Percentiles rank a stretch among this genome's conserved stretches.
Conservation (phyloP, 345 rosid genomes). For the Lumnitzera racemosa region DNA sequence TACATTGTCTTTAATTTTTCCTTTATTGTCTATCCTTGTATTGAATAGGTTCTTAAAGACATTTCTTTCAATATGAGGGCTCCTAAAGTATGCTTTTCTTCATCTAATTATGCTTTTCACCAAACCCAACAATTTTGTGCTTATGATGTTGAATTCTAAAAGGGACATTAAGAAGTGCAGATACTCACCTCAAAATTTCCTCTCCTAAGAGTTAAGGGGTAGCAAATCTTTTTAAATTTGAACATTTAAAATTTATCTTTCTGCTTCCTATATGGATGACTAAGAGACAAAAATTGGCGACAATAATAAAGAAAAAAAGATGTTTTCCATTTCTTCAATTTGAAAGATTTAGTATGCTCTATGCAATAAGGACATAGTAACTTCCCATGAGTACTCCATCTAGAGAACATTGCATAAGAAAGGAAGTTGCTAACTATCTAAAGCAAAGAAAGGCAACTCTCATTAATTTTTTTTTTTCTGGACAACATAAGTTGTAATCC, state of each 20-base stretch:
- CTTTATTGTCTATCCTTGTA: neutral
- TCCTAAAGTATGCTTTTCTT: too few relatives aligned
- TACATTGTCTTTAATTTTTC: neutral
- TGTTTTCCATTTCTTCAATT: neutral
- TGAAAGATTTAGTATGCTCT: neutral
- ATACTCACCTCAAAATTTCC: neutral
- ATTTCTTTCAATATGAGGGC: conserved; percentile 1
- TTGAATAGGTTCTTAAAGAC: conserved; percentile 5
- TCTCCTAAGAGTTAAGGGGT: neutral
- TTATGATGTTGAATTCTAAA: neutral
- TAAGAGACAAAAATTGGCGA: neutral
- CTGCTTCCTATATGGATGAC: neutral
- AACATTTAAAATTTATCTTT: neutral
- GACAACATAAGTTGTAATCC: neutral
- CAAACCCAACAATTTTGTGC: too few relatives aligned
- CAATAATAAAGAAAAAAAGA: neutral
- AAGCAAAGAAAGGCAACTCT: neutral
- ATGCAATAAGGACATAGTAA: too few relatives aligned
- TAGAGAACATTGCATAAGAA: conserved; percentile 1
- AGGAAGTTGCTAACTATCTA: conserved; percentile 12
- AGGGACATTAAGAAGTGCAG: neutral
- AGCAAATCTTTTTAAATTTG: neutral
- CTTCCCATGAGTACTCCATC: too few relatives aligned
- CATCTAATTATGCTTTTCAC: too few relatives aligned
- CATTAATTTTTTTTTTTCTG: neutral